phyloP scores from a whole-genome alignment of 1,139 yeast species.

The Candida mesenterica region DNA sequence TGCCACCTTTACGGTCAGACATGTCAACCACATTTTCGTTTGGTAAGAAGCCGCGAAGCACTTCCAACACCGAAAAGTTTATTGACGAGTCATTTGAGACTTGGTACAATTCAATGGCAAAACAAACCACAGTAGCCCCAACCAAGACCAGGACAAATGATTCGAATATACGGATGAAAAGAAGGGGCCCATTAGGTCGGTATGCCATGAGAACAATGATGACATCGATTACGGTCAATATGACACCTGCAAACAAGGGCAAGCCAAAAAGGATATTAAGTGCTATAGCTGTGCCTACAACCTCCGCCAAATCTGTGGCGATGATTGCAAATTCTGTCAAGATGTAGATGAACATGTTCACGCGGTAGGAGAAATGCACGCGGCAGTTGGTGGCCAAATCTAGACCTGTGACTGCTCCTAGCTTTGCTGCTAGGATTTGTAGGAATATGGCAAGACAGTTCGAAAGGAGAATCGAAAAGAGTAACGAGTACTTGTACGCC shows the following conservation, averaged over 20 bases:
- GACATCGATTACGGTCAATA: slow-evolving; percentile 82
- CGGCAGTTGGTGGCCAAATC: slow-evolving; percentile 83
- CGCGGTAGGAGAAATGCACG: slow-evolving; percentile 61
- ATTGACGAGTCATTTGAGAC: slow-evolving; percentile 53
- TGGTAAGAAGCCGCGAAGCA: slow-evolving; percentile 77
- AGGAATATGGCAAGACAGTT: slow-evolving; percentile 84
- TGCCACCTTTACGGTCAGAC: slow-evolving; percentile 59
- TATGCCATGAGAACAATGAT: slow-evolving; percentile 83
- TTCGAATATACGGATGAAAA: slow-evolving; percentile 78
- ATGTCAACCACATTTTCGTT: slow-evolving; percentile 60
- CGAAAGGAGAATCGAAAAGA: slow-evolving; percentile 77
- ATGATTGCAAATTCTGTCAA: slow-evolving; percentile 75
- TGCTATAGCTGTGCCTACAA: slow-evolving; percentile 90
- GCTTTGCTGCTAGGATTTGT: slow-evolving; percentile 78
- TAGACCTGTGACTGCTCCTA: slow-evolving; percentile 82
- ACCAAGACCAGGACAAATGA: slow-evolving; percentile 75
- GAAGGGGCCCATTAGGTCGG: slow-evolving; percentile 81
- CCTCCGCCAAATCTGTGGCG: slow-evolving; percentile 82
- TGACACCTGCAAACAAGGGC: slow-evolving; percentile 77
- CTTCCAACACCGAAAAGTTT: slow-evolving; percentile 51
- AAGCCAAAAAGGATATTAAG: slow-evolving; percentile 75
- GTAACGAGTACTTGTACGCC: slow-evolving; percentile 74
- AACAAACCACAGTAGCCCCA: slow-evolving; percentile 79
- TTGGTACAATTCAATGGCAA: slow-evolving; percentile 73
- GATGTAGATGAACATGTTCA: slow-evolving; percentile 57